phyloP scores from a whole-genome alignment of 2,329 filamentous ascomycete species.

The Trichoderma endophyticum region DNA sequence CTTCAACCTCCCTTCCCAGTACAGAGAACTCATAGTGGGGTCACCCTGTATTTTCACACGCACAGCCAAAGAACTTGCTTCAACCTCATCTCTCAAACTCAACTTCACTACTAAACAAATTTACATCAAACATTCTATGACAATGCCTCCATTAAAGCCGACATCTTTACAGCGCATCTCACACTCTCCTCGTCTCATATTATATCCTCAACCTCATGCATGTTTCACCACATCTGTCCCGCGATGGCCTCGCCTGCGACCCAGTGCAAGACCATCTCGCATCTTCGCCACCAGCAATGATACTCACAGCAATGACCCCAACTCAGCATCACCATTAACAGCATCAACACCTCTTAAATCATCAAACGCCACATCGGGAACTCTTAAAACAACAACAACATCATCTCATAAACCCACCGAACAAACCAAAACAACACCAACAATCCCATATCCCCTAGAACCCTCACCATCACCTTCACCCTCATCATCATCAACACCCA shows the following conservation, averaged over 20 bases:
- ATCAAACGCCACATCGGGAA: too few relatives aligned
- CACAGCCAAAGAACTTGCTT: neutral
- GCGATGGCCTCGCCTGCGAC: constrained; percentile 9
- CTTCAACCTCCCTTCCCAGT: too few relatives aligned
- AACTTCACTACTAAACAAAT: neutral
- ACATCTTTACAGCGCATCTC: neutral
- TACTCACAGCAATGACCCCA: neutral
- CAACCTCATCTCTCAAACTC: neutral
- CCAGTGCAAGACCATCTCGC: neutral
- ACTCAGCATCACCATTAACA: neutral
- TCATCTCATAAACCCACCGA: neutral
- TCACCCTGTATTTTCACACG: neutral
- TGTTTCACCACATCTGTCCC: neutral
- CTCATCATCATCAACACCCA: neutral
- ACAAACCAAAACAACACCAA: neutral
- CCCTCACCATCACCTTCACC: neutral
- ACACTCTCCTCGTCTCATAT: neutral
- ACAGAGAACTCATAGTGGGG: neutral
- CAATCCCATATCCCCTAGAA: neutral
- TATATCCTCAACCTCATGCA: neutral
- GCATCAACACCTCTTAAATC: neutral
- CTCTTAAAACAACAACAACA: too few relatives aligned
- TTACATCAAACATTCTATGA: neutral
- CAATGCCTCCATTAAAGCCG: neutral
- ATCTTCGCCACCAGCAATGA: neutral